These are phyloP conservation scores for Boletellus deceptivus DNA, from an alignment of 1,284 basidiomycete species.

Conservation along the genomic window DNA sequence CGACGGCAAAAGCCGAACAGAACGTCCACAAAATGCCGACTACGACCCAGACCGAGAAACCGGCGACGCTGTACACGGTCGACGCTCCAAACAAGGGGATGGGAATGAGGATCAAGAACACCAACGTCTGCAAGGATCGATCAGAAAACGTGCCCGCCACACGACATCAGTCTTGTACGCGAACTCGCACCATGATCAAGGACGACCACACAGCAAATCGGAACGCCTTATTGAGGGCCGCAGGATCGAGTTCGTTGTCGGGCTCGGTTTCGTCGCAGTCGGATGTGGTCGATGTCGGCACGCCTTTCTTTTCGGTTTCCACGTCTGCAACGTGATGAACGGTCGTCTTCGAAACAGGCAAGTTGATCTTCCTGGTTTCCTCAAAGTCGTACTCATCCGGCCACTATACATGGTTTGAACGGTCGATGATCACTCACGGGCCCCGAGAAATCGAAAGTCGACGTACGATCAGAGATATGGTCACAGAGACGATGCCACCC, in stretches of 20 bases:
- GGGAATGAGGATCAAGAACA: conserved; percentile 73
- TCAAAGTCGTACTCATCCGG: conserved; percentile 83
- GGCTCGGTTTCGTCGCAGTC: conserved; percentile 34
- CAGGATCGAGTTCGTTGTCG: conserved; percentile 57
- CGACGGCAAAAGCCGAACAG: conserved; percentile 69
- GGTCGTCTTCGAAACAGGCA: conserved; percentile 25
- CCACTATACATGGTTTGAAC: conserved; percentile 43
- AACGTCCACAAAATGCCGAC: conserved; percentile 86
- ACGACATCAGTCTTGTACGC: not conserved
- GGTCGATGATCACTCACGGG: not conserved
- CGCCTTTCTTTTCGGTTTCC: conserved; percentile 43
- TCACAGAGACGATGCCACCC: conserved; percentile 73
- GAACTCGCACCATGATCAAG: conserved; percentile 55
- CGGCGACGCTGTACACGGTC: conserved; percentile 65
- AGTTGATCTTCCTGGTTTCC: conserved; percentile 74
- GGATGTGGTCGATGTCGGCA: conserved; percentile 31
- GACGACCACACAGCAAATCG: conserved; percentile 74
- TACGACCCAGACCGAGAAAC: conserved; percentile 74
- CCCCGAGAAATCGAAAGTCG: not conserved
- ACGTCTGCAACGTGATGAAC: conserved; percentile 23
- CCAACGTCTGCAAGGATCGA: conserved; percentile 45
- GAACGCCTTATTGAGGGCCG: conserved; percentile 67
- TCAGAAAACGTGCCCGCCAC: conserved; percentile 6
- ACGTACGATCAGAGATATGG: conserved; percentile 48
- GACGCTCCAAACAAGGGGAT: conserved; percentile 81